These are phyloP conservation scores for Thalassiosira livingstoniorum DNA, from an alignment of 352 stramenopile species.

Conservation along the genomic window DNA sequence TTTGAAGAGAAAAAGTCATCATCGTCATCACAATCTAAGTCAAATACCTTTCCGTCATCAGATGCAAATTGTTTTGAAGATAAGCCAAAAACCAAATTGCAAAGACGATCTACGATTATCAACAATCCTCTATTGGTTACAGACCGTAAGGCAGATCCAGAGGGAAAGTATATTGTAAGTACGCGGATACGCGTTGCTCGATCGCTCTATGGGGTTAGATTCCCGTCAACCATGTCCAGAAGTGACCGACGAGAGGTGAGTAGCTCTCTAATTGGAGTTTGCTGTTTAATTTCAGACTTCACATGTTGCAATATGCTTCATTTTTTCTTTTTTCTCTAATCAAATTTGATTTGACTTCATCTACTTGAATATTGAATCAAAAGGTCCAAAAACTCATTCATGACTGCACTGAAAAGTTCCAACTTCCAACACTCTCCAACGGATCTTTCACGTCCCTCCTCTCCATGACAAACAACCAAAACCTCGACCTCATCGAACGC, in stretches of 20 bases:
- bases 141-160: conserved; percentile 68
- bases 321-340: conserved; percentile 2
- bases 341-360: conserved; percentile 16
- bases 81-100: conserved; percentile 34
- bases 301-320: background rate
- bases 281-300: background rate
- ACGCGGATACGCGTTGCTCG: conserved; percentile 92
- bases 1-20: background rate
- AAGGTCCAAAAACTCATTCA: conserved; percentile 89
- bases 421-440: conserved; percentile 81
- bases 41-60: background rate
- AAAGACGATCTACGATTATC: conserved; percentile 87
- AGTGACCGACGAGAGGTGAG: conserved; percentile 79
- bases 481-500: conserved; percentile 91
- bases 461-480: conserved; percentile 91
- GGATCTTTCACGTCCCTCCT: conserved; percentile 91
- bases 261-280: background rate
- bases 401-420: conserved; percentile 85
- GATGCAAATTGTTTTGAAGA: background rate
- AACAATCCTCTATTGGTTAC: conserved; percentile 81
- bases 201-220: conserved; percentile 89
- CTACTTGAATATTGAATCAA: background rate
- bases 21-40: background rate
- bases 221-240: conserved; percentile 90
- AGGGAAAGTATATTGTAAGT: conserved; percentile 91